Evolutionary conservation across 1,284 basidiomycete genomes (phyloP), one percentile per base, ranked within the genome.

Genomic region (Stygiomarasmius scandens): DNA sequence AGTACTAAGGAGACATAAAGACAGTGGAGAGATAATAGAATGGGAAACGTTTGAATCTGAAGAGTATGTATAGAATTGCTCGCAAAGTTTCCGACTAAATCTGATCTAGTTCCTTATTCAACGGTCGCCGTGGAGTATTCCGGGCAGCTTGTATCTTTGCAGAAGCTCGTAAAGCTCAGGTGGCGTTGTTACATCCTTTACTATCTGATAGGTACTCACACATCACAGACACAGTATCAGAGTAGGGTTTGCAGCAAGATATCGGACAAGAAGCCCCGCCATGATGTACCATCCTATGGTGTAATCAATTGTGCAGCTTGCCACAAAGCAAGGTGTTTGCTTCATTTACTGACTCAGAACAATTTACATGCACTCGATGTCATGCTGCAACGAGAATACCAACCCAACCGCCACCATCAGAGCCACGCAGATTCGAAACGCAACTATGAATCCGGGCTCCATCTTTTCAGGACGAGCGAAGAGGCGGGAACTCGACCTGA

Each of bases 301-400:
- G 63, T 58, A 6, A 60, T 79, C 38, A 61, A 55, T 25, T 89
- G 87, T 75, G 75, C 70, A 49, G 60, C 63, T 27, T 90, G 89
- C 61, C 85, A 84, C 64, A 49, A 56, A 3, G 64, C 72, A 1
- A 74, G 62, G 56, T 89, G 87, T 61, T 85, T 82, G 64, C 59
- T 60, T 9, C 84, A 89, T 64, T 64, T 85, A 6, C 67, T 87
- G 2, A 60, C 62, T n/a, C 47, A 66, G 6, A 63, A 66, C 23
- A 75, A 73, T 11, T 64, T 84, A 24, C 86, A 90, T 67, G 77
- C 80, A 1, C 72, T 79, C 1, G 77, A 83, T 58, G 84, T 80
- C 1, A 60, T 89, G 5, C 60, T 79, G 2, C 62, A 62, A 6
- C 55, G 69, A 25, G 60, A 63, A 80, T 52, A 49, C 56, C 14